Evolutionary conservation across 257 asterid genomes (phyloP), one percentile per base, ranked within the genome.

Genomic region (Plantago ovata): DNA sequence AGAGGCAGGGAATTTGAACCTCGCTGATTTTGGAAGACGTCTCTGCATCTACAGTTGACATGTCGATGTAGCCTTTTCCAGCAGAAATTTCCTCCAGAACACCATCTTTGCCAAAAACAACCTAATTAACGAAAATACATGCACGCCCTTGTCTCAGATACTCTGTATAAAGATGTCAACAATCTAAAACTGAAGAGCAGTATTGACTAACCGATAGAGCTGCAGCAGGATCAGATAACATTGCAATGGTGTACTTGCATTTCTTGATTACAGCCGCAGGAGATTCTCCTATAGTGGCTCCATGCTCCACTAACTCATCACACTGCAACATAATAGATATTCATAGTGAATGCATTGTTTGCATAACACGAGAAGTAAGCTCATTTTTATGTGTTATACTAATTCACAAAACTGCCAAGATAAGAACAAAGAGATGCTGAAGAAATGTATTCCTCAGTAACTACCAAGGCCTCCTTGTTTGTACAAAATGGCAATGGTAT

Each of bases 1-100:
- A 56, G 18, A 40, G 32, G 62, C 56, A 18, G 33, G 38, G 13
- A 54, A 53, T 36, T 61, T 22, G 15, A 53, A 91, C 98, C 98
- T 83, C 85, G 63, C 80, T 77, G 77, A 91, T 91, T 79, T 77
- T 83, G 32, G 89, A 78, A 15, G 98, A 87, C 43, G 98, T 85
- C 79, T 91, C 95, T 23, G 95, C 92, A 81, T 87, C 98, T 65
- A 91, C 98, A 9, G 98, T 91, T 70, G 98, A 91, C 98, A 91
- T 91, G 78, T 91, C 96, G 65, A 91, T 83, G 69, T 91, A 91
- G 45, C 95, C 83, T 84, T 91, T 91, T 54, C 90, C 98, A 16
- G 75, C 66, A 62, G 86, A 66, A 38, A 91, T 81, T 75, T 81
- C 81, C 76, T 79, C 98, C 67, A 91, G 85, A 52, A 84, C 95